A percentile compares a stretch with the other conserved stretches of the same genome.
Conservation (phyloP, 805 yeast genomes). For the Candida lessepsii region DNA sequence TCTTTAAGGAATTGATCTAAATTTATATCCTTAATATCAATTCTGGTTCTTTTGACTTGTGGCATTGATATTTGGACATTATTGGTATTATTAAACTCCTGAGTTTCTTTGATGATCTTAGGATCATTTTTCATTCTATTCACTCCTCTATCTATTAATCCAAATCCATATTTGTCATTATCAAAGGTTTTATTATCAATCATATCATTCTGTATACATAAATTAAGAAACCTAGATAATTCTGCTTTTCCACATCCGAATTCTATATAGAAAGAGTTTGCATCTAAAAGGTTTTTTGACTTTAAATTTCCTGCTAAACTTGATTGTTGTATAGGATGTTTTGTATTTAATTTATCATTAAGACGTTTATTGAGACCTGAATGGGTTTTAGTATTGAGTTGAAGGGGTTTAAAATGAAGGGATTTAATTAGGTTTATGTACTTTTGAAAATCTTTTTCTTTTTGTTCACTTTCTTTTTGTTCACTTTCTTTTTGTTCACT, state of each 20-base stretch:
- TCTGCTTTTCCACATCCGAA: slow-evolving; percentile 95
- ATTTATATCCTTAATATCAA: slow-evolving; percentile 77
- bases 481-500: no score
- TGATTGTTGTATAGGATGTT: slow-evolving; percentile 82
- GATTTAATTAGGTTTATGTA: slow-evolving; percentile 19
- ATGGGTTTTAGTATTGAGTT: slow-evolving; percentile 21
- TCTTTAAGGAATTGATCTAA: slow-evolving; percentile 40
- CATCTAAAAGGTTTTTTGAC: slow-evolving; percentile 35
- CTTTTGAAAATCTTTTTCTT: slow-evolving; percentile 16
- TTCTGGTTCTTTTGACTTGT: slow-evolving; percentile 51
- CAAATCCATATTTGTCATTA: slow-evolving; percentile 36
- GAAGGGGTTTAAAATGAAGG: slow-evolving; percentile 18
- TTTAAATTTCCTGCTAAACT: slow-evolving; percentile 71
- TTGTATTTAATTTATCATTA: slow-evolving; percentile 50
- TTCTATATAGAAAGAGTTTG: slow-evolving; percentile 52
- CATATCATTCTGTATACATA: slow-evolving; percentile 29
- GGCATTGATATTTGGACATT: slow-evolving; percentile 14
- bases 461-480: no score
- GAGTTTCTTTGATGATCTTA: slow-evolving; percentile 58
- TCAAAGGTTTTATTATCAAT: not conserved
- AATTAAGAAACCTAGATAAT: slow-evolving; percentile 60
- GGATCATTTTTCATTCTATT: slow-evolving; percentile 77
- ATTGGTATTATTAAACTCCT: slow-evolving; percentile 16
- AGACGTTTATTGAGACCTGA: slow-evolving; percentile 40
- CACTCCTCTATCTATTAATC: slow-evolving; percentile 73